These are phyloP conservation scores for Plantago lanceolata DNA, from an alignment of 305 asterid genomes.

Conservation along the genomic window DNA sequence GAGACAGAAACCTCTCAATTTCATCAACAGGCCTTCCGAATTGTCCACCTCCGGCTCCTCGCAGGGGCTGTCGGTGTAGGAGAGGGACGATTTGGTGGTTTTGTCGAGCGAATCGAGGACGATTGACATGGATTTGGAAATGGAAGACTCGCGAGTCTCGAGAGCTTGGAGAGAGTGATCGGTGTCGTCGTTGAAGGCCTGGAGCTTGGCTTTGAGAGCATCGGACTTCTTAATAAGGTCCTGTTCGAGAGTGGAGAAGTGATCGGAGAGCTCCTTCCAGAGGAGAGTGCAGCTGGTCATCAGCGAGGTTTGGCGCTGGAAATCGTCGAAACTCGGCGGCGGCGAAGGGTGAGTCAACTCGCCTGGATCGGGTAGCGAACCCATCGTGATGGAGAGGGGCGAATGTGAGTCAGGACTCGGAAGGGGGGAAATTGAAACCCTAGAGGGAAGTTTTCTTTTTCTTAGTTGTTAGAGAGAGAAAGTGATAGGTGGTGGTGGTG, in stretches of 20 bases:
- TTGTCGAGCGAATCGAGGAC: conserved; percentile 41
- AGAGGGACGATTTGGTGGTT: conserved; percentile 35
- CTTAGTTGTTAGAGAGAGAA: conserved; percentile 37
- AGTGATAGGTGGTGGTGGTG: conserved; percentile 28
- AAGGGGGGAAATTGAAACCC: conserved; percentile 29
- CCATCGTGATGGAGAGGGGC: conserved; percentile 38
- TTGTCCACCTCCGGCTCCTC: conserved; percentile 9
- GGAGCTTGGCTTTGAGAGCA: conserved; percentile 50
- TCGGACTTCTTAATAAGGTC: conserved; percentile 68
- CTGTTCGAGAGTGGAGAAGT: conserved; percentile 77
- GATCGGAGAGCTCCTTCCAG: conserved; percentile 97
- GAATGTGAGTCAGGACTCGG: conserved; percentile 20
- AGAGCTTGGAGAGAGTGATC: conserved; percentile 52
- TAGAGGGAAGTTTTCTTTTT: conserved; percentile 4
- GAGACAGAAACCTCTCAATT: conserved; percentile 48
- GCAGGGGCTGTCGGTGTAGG: conserved; percentile 5
- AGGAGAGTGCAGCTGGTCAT: conserved; percentile 98
- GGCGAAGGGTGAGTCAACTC: conserved; percentile 50
- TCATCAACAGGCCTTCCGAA: conserved; percentile 45
- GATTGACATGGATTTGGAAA: conserved; percentile 50
- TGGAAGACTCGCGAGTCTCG: conserved; percentile 65
- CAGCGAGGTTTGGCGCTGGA: conserved; percentile 92
- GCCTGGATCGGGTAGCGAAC: conserved; percentile 91
- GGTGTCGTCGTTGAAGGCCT: conserved; percentile 47
- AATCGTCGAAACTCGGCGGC: conserved; percentile 84